Base-by-base conservation (phyloP, 202 grass and related monocot genomes). In the Schoenoplectus tabernaemontani region DNA sequence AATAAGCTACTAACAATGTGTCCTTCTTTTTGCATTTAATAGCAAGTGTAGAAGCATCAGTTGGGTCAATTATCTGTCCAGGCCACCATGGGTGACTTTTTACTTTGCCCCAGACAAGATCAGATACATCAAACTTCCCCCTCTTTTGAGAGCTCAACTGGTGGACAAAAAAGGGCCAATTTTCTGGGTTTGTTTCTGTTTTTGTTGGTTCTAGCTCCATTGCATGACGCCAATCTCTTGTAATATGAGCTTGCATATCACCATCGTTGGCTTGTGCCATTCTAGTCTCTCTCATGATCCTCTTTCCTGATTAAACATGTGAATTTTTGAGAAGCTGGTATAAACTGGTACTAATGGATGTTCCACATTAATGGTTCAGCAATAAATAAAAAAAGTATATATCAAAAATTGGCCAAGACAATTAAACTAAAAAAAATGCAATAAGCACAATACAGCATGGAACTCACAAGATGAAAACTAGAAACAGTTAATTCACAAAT, bases 1-100 rank as follows among this genome's bases (percentile, higher is more conserved):
- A 98, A 85, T 95, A 98, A 48, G 95, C 89, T 62, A 98, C 91
- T 83, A 98, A 84, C 80, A 84, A 81, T 75, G 59, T 73, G 7
- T 80, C 88, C 65, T 86, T 94, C 37, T 82, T 94, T 66, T 89
- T 80, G 78, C 88, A 81, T 58, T 86, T 90, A 74, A 89, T 22
- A 9, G 89, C 95, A 79, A 89, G 51, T 7, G 89, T 88, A 57
- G 95, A 98, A 13, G 91, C 95, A 61, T 89, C 82, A 32, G 89
- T 84, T 16, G 84, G 80, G 78, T 90, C 84, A 54, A 95, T 90
- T 53, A 98, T 94, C 83, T 90, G 87, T 23, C 91, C 95, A 69
- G 95, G 95, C 91, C 95, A 98, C 95, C 95, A 98, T 76, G 95
- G 95, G 77, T 92, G 91, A 36, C 91, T 90, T 77, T 86, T 98